Evolutionary conservation across 257 asterid species (phyloP).

Genomic region (Lycium ferocissimum): DNA sequence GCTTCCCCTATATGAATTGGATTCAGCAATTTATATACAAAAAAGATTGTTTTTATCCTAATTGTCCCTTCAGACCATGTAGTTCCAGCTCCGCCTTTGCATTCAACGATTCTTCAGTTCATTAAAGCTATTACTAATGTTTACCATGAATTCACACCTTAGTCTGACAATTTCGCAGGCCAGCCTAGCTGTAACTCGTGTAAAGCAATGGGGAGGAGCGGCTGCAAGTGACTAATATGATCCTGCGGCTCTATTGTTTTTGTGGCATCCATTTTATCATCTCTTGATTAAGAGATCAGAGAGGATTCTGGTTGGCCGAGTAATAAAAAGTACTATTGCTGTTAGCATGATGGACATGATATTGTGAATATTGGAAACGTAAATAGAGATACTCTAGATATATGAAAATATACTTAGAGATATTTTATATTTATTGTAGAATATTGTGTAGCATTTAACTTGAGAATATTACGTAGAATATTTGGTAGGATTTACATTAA

Average conservation of each 20-base stretch:
- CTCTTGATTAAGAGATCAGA: not conserved
- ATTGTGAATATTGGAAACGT: too few relatives aligned
- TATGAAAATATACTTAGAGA: too few relatives aligned
- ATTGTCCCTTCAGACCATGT: not conserved
- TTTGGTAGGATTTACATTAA: too few relatives aligned
- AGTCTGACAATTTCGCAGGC: constrained; percentile 51
- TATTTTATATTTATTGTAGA: too few relatives aligned
- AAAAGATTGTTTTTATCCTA: not conserved
- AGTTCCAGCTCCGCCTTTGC: not conserved
- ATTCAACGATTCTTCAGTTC: not conserved
- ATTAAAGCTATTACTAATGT: too few relatives aligned
- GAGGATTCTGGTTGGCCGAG: not conserved
- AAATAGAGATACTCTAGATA: too few relatives aligned
- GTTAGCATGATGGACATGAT: too few relatives aligned
- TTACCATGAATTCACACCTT: not conserved
- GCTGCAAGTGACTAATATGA: constrained; percentile 41
- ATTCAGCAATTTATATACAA: not conserved
- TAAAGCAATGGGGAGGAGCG: constrained; percentile 66
- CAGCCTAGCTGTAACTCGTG: constrained; percentile 60
- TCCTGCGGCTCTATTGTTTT: not conserved
- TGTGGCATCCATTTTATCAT: not conserved
- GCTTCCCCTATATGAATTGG: too few relatives aligned
- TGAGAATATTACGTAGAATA: too few relatives aligned
- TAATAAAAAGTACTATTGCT: not conserved
- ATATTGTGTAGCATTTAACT: too few relatives aligned